Evolutionary conservation across 2,329 filamentous ascomycete species (phyloP).

Genomic region (Tolypocladium inflatum): DNA sequence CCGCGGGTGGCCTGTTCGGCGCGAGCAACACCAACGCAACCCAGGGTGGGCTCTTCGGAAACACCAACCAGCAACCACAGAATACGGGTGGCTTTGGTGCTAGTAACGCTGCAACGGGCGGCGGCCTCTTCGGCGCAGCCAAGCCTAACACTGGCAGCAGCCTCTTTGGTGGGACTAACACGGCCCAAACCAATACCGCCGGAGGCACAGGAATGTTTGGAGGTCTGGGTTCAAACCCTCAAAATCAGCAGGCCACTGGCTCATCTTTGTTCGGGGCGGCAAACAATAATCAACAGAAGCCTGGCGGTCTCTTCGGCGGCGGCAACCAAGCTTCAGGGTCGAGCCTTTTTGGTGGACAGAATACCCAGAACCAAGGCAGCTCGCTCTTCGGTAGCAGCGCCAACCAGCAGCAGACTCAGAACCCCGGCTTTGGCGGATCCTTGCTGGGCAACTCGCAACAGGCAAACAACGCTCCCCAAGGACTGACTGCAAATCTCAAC

Average conservation of each 20-base stretch:
- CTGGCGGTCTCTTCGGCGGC: conserved; percentile 43
- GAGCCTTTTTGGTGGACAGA: conserved; percentile 45
- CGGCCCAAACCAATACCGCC: conserved; percentile 22
- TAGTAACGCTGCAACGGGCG: conserved; percentile 17
- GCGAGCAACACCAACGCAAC: conserved; percentile 13
- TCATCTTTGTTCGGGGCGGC: conserved; percentile 40
- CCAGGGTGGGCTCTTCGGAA: conserved; percentile 35
- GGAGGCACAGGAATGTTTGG: conserved; percentile 35
- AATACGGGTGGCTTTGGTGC: conserved; percentile 22
- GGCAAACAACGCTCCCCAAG: conserved; percentile 44
- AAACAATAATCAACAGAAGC: conserved; percentile 25
- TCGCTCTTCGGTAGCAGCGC: conserved; percentile 35
- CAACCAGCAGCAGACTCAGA: conserved; percentile 40
- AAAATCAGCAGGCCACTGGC: conserved; percentile 25
- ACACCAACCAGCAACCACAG: conserved; percentile 31
- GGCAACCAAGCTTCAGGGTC: conserved; percentile 33
- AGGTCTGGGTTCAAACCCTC: conserved; percentile 24
- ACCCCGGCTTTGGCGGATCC: conserved; percentile 36
- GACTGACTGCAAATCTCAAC: conserved; percentile 68
- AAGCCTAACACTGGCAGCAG: conserved; percentile 26
- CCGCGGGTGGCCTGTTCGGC: conserved; percentile 27
- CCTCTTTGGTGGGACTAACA: conserved; percentile 29
- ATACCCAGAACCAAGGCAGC: conserved; percentile 33
- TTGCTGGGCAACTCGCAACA: conserved; percentile 48
- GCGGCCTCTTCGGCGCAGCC: conserved; percentile 28